Percentiles rank a stretch among this genome's conserved stretches.
Conservation (phyloP, 2,329 filamentous ascomycete genomes). For the Tolypocladium pustulatum region DNA sequence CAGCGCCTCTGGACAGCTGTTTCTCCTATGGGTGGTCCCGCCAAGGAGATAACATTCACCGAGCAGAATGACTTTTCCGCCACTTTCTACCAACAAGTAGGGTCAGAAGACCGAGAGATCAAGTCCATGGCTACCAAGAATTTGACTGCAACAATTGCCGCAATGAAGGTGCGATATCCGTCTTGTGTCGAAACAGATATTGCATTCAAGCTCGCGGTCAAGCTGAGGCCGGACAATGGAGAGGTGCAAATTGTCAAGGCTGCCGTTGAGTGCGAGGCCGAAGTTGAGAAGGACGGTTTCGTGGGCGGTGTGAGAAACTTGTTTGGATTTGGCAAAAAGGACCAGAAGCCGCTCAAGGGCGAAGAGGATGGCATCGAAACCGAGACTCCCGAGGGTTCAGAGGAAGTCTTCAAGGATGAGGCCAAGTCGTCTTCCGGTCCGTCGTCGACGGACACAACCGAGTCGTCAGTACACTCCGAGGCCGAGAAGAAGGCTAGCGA, state of each 20-base stretch:
- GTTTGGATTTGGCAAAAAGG: slow-evolving; percentile 88
- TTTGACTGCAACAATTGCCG: slow-evolving; percentile 69
- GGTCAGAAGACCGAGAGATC: slow-evolving; percentile 47
- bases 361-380: slow-evolving; percentile 40
- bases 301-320: slow-evolving; percentile 94
- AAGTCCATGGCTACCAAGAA: slow-evolving; percentile 68
- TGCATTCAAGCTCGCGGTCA: slow-evolving; percentile 67
- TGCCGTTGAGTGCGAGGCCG: slow-evolving; percentile 76
- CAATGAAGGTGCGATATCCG: slow-evolving; percentile 63
- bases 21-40: slow-evolving; percentile 61
- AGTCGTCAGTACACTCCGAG: slow-evolving; percentile 15
- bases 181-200: slow-evolving; percentile 69
- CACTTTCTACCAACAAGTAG: slow-evolving; percentile 66
- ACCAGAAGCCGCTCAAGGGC: slow-evolving; percentile 64
- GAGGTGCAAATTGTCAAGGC: slow-evolving; percentile 69
- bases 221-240: slow-evolving; percentile 61
- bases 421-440: slow-evolving; percentile 14
- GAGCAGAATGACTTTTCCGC: slow-evolving; percentile 75
- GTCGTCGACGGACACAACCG: slow-evolving; percentile 1
- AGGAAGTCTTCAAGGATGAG: slow-evolving; percentile 33
- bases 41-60: slow-evolving; percentile 79
- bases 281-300: slow-evolving; percentile 67
- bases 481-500: slow-evolving; percentile 27
- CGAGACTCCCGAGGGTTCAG: slow-evolving; percentile 20
- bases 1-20: slow-evolving; percentile 76